These are phyloP conservation scores for Chenopodium formosanum DNA, from an alignment of 148 eudicot species.

Conservation along the genomic window DNA sequence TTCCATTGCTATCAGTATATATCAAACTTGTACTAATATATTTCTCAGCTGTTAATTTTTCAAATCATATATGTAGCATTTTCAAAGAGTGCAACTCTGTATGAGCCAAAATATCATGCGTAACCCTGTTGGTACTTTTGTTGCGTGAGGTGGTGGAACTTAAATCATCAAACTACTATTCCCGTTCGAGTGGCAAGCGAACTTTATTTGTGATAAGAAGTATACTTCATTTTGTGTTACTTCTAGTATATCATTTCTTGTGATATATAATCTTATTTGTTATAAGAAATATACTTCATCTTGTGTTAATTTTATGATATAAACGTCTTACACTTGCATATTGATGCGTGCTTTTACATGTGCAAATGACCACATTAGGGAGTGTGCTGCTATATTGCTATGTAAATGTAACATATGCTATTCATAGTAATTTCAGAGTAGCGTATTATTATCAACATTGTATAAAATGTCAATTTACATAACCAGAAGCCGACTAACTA, in stretches of 20 bases:
- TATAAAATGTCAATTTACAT: too few species aligned
- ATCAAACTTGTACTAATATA: background rate
- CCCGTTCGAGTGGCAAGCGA: background rate
- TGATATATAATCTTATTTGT: background rate
- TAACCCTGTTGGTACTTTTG: background rate
- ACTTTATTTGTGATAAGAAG: background rate
- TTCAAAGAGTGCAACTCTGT: background rate
- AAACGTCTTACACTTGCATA: too few species aligned
- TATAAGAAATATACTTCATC: too few species aligned
- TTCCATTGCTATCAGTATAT: background rate
- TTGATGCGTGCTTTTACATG: too few species aligned
- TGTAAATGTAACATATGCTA: too few species aligned
- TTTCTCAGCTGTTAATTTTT: too few species aligned
- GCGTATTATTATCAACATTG: too few species aligned
- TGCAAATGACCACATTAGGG: too few species aligned
- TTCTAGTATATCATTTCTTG: background rate
- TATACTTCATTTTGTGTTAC: background rate
- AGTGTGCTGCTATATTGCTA: too few species aligned
- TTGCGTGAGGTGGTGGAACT: background rate
- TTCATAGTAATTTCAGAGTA: too few species aligned
- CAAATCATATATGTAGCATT: background rate
- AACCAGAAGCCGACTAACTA: too few species aligned
- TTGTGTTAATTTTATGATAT: too few species aligned
- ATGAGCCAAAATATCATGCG: background rate
- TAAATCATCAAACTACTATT: background rate